Conservation (phyloP, 2,329 filamentous ascomycete species). For the Xylaria sp. region DNA sequence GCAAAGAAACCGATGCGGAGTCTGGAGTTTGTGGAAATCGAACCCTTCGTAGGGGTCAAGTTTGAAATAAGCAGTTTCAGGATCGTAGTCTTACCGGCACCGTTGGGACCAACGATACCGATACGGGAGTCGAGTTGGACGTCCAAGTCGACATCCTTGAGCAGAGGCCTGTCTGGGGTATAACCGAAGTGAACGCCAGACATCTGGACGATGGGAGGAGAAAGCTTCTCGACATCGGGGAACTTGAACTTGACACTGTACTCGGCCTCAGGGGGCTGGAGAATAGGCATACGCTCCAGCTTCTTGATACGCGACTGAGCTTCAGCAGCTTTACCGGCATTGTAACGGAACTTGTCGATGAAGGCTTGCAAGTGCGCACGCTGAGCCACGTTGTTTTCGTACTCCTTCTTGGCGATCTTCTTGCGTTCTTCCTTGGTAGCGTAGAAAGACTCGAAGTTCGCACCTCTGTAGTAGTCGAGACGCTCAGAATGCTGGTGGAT, state of each 20-base stretch:
- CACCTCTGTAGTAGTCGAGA: constrained; percentile 96
- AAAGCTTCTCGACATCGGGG: constrained; percentile 95
- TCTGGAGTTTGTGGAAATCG: constrained; percentile 84
- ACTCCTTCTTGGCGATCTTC: constrained; percentile 94
- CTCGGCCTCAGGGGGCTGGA: constrained; percentile 85
- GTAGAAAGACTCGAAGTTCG: constrained; percentile 97
- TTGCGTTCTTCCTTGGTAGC: constrained; percentile 94
- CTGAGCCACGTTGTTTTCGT: constrained; percentile 96
- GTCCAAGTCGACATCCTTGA: constrained; percentile 85
- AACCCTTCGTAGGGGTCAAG: constrained; percentile 66
- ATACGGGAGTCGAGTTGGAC: constrained; percentile 98
- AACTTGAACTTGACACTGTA: constrained; percentile 97
- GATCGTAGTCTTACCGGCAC: constrained; percentile 97
- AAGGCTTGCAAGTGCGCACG: constrained; percentile 93
- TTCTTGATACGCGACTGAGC: constrained; percentile 99
- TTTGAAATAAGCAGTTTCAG: constrained; percentile 93
- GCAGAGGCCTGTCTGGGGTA: constrained; percentile 67
- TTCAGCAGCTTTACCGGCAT: constrained; percentile 96
- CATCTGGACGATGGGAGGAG: constrained; percentile 98
- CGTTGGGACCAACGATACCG: constrained; percentile 98
- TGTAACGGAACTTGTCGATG: constrained; percentile 99
- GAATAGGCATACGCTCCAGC: constrained; percentile 89
- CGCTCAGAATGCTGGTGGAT: constrained; percentile 97
- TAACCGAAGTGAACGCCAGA: constrained; percentile 88
- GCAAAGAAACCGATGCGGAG: constrained; percentile 94